Base-by-base conservation (phyloP, 352 stramenopile genomes). In the Phytopythium aichiense region DNA sequence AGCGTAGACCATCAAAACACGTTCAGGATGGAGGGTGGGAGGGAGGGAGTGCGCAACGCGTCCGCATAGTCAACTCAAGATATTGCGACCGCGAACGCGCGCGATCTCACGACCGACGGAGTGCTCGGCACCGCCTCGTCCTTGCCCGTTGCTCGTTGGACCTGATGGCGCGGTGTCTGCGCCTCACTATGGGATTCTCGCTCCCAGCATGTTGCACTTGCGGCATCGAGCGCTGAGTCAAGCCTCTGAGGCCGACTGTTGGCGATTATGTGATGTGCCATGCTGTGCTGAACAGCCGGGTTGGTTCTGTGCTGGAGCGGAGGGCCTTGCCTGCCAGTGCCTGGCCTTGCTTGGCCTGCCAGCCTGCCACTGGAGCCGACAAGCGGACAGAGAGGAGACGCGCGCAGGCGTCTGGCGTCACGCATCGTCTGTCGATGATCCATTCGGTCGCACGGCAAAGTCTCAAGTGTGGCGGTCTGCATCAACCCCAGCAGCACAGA, bases 1-100 rank as follows among this genome's bases (percentile, higher is more conserved):
- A 49, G 20, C 42, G 42, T 51, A 31, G 45, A 51, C 45, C 45
- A 51, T 51, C 45, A 31, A 51, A 51, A 51, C 45, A 18, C 45
- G 45, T 51, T 31, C 45, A 51, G 45, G 12, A 51, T 25, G 7
- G 18, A n/a, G 9, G 42, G 42, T 12, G 42, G 42, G 42, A 45
- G 28, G 4, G 1, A 4, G 28, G 4, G 28, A 43, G 40, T 45
- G 15, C 40, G 8, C 40, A 22, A 45, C 11, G 11, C 6, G 22
- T 25, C 38, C 18, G 7, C n/a, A 31, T 28, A 51, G 22, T 31
- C n/a, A 28, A 31, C 11, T 16, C 45, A 31, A 51, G 45, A 51
- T 18, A 51, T 40, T 15, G 2, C 6, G 25, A 31, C 20, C n/a
- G 15, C 40, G 11, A 45, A 22, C 40, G 40, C 5, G 6, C 42